Evolutionary conservation across 805 yeast genomes (phyloP), one percentile per base, ranked within the genome.

Genomic region (Yarrowia deformans): DNA sequence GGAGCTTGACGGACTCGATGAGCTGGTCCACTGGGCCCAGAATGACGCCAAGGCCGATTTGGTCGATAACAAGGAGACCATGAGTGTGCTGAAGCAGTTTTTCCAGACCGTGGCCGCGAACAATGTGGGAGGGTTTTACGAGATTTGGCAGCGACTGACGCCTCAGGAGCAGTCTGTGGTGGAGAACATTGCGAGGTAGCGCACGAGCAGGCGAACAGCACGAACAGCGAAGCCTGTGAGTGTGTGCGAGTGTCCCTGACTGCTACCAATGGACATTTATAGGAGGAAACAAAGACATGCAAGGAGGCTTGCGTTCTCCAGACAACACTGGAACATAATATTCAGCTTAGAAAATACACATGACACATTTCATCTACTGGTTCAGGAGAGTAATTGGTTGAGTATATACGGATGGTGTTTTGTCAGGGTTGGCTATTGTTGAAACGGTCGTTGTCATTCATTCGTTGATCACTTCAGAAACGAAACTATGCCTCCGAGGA

Each of bases 1-100:
- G 50, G 81, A 79, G 37, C 56, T 63, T 5, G 67, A 49, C 68
- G 61, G 42, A 60, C 69, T 48, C 64, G 71, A 66, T 68, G 79
- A 71, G 72, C 69, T 72, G 40, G 74, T 70, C 3, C 32, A 74
- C 58, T 68, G 72, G 67, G 35, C 69, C 68, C 71, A 60, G 29
- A 50, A 70, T 55, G 67, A 56, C 12, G 46, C 52, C 8, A 40
- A 46, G 23, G 54, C 35, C 9, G 58, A 18, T 43, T 16, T 56
- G 32, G 48, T 19, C 18, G 61, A 58, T 43, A 52, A 58, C 37
- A 49, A 70, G 60, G 63, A 39, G 9, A 55, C 46, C 43, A 32
- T 35, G 69, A 29, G 45, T 29, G 46, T 64, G 68, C 54, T 54
- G 61, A 49, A 42, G 43, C 35, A 23, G 18, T 42, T 50, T 42